Percentiles rank a stretch among this genome's conserved stretches.
phyloP scores from a whole-genome alignment of 2,329 filamentous ascomycete genomes.

The Xylaria sp. region DNA sequence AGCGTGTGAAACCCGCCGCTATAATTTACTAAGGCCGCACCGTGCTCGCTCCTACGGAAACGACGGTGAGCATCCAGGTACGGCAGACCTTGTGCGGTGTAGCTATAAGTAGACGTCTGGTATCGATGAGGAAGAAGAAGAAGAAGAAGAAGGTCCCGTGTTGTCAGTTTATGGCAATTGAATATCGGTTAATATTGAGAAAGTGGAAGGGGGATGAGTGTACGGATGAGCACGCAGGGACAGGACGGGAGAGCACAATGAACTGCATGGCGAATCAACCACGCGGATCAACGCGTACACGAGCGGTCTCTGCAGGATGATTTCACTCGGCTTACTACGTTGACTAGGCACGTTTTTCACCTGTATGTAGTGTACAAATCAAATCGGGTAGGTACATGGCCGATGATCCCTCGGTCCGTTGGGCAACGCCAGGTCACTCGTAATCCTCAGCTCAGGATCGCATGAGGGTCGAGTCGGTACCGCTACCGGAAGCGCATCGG shows the following conservation, averaged over 20 bases:
- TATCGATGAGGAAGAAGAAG: neutral
- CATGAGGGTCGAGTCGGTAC: neutral
- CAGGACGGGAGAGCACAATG: too few species aligned
- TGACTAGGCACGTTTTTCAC: neutral
- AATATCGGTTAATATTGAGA: too few species aligned
- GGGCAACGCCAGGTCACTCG: neutral
- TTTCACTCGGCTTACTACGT: neutral
- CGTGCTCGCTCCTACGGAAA: neutral
- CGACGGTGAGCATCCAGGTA: neutral
- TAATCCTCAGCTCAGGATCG: neutral
- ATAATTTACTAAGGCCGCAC: neutral
- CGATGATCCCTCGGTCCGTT: neutral
- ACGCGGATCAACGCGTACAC: neutral
- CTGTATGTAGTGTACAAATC: too few species aligned
- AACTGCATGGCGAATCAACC: neutral
- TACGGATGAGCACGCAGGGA: too few species aligned
- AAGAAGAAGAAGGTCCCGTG: too few species aligned
- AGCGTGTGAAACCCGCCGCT: neutral
- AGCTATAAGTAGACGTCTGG: neutral
- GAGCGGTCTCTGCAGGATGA: neutral
- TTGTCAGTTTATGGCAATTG: too few species aligned
- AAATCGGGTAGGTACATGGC: too few species aligned
- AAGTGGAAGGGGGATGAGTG: too few species aligned
- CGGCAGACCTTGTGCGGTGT: neutral
- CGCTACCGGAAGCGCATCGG: neutral